Evolutionary conservation across 495 filamentous ascomycete genomes (phyloP).

Genomic region (Hyphodiscus hymeniophilus): DNA sequence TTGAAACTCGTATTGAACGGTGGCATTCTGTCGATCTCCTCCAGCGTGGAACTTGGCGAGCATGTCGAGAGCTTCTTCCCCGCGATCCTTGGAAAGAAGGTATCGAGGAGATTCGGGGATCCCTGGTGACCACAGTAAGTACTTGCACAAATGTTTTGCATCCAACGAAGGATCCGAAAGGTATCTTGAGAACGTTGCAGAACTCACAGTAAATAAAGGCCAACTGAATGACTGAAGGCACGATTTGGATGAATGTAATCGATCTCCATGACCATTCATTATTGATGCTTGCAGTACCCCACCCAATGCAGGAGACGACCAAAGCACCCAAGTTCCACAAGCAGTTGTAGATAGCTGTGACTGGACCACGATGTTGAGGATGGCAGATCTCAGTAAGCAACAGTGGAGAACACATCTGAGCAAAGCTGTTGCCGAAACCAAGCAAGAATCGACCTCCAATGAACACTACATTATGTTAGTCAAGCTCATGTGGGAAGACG

Average conservation of each 20-base stretch:
- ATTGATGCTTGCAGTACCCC: conserved; percentile 33
- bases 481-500: no score
- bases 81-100: conserved; percentile 56
- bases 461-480: conserved; percentile 30
- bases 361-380: conserved; percentile 44
- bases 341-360: conserved; percentile 47
- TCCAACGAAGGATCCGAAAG: background rate
- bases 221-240: conserved; percentile 43
- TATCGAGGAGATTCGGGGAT: conserved; percentile 52
- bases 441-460: conserved; percentile 31
- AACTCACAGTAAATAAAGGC: conserved; percentile 40
- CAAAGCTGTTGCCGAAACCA: conserved; percentile 39
- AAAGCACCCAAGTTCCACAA: conserved; percentile 40
- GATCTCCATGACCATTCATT: conserved; percentile 46
- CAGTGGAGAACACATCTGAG: conserved; percentile 39
- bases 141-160: no score
- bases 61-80: conserved; percentile 51
- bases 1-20: conserved; percentile 50
- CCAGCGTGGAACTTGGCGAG: conserved; percentile 51
- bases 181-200: no score
- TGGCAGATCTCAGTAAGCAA: conserved; percentile 46
- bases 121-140: conserved; percentile 10
- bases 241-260: conserved; percentile 42
- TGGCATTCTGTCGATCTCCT: conserved; percentile 44
- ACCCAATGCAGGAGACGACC: conserved; percentile 32